A percentile compares a stretch with the other conserved stretches of the same genome.
phyloP scores from a whole-genome alignment of 192 early-diverging fungal genomes.

The Coemansia sp. region DNA sequence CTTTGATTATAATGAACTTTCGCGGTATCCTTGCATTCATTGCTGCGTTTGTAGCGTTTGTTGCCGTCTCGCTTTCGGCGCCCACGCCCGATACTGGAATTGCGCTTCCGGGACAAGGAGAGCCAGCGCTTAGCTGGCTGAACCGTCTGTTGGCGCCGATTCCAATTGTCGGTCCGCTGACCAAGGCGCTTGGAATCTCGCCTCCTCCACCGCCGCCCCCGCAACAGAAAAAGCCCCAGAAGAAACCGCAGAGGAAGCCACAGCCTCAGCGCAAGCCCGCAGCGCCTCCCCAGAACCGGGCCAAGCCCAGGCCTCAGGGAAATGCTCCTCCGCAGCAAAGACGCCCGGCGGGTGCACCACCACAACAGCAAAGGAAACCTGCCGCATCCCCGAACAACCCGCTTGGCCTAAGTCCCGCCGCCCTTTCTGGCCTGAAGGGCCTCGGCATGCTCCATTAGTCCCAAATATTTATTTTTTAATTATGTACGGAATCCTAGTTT shows the following conservation, averaged over 20 bases:
- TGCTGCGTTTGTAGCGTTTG: constrained; percentile 16
- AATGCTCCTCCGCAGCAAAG: constrained; percentile 16
- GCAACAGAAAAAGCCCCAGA: constrained; percentile 22
- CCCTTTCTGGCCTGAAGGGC: constrained; percentile 12
- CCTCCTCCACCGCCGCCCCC: constrained; percentile 26
- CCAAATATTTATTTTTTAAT: constrained; percentile 5
- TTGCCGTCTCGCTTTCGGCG: constrained; percentile 21
- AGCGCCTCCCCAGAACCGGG: constrained; percentile 8
- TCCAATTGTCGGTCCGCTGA: constrained; percentile 38
- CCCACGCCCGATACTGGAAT: constrained; percentile 36
- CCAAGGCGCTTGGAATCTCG: constrained; percentile 28
- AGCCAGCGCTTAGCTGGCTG: constrained; percentile 35
- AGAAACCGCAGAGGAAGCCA: constrained; percentile 13
- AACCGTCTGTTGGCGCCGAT: constrained; percentile 41
- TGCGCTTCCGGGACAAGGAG: constrained; percentile 40
- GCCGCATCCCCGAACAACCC: constrained; percentile 10
- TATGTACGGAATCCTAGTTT: not conserved
- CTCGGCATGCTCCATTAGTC: constrained; percentile 13
- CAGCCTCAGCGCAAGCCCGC: constrained; percentile 16
- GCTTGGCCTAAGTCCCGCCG: constrained; percentile 3
- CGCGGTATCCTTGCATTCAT: constrained; percentile 25
- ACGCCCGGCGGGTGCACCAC: constrained; percentile 9
- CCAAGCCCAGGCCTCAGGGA: not conserved
- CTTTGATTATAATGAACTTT: constrained; percentile 26
- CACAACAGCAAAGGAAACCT: constrained; percentile 12